Evolutionary conservation across 2,329 filamentous ascomycete genomes (phyloP).

Genomic region (Scopulariopsis brevicaulis): DNA sequence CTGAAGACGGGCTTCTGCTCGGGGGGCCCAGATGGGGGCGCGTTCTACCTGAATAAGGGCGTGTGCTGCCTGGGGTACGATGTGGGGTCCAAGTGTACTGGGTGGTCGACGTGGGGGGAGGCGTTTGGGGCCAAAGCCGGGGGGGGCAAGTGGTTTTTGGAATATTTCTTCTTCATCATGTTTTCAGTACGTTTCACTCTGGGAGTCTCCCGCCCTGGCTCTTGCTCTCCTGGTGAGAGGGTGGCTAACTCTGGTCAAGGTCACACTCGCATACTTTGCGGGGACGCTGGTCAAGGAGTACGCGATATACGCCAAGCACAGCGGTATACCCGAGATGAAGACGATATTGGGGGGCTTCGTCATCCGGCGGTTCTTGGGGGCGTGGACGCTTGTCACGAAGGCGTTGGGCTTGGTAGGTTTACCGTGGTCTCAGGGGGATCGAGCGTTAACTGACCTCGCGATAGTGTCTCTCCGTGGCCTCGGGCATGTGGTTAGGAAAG

Average conservation of each 20-base stretch:
- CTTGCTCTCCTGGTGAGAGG: background rate
- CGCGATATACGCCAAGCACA: slow-evolving; percentile 81
- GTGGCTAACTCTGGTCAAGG: slow-evolving; percentile 22
- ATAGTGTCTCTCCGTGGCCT: slow-evolving; percentile 80
- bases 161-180: slow-evolving; percentile 79
- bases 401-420: slow-evolving; percentile 67
- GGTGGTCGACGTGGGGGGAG: slow-evolving; percentile 78
- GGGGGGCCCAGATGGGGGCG: slow-evolving; percentile 61
- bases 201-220: background rate
- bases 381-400: slow-evolving; percentile 83
- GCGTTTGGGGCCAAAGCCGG: slow-evolving; percentile 56
- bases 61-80: slow-evolving; percentile 95
- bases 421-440: background rate
- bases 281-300: slow-evolving; percentile 74
- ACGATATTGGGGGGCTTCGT: slow-evolving; percentile 90
- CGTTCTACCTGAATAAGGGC: slow-evolving; percentile 79
- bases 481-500: slow-evolving; percentile 93
- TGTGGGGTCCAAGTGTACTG: slow-evolving; percentile 66
- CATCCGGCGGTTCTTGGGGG: slow-evolving; percentile 74
- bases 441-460: background rate
- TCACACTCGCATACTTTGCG: slow-evolving; percentile 67
- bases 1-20: slow-evolving; percentile 84
- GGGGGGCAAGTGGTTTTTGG: slow-evolving; percentile 67
- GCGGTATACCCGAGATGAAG: slow-evolving; percentile 96
- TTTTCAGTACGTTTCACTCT: slow-evolving; percentile 54